These are phyloP conservation scores for Phanerochaete carnosa DNA, from an alignment of 768 basidiomycete species.

Conservation along the genomic window DNA sequence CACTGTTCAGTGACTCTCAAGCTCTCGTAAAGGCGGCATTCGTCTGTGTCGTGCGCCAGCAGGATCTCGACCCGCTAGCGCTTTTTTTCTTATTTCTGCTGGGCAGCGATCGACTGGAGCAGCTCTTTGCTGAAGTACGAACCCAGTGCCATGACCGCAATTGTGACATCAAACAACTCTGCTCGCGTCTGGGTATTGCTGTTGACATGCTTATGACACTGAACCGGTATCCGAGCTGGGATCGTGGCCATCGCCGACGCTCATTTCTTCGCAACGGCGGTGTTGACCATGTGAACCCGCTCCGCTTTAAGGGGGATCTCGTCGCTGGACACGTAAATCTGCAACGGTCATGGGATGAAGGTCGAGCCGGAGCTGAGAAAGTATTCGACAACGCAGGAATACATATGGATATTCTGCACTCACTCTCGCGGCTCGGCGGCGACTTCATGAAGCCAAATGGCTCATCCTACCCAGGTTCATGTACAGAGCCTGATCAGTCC, in stretches of 20 bases:
- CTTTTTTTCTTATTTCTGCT: background rate
- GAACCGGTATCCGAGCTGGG: background rate
- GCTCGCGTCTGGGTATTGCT: background rate
- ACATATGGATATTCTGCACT: background rate
- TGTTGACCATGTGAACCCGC: background rate
- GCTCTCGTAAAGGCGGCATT: background rate
- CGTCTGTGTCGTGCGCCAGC: background rate
- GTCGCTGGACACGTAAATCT: background rate
- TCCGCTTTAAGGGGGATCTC: background rate
- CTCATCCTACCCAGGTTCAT: background rate
- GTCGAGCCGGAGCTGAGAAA: background rate
- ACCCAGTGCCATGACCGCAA: background rate
- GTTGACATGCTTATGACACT: background rate
- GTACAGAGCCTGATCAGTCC: too few relatives aligned
- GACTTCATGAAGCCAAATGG: background rate
- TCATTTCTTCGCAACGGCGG: background rate
- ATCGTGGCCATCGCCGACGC: background rate
- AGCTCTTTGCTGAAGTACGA: background rate
- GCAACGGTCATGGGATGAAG: background rate
- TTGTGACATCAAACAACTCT: background rate
- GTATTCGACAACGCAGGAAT: background rate
- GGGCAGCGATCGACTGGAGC: background rate
- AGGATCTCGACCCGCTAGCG: background rate
- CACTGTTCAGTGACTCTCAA: background rate
- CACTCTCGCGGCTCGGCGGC: background rate